These are phyloP conservation scores for Yarrowia bubula DNA, from an alignment of 805 yeast species.

Conservation along the genomic window DNA sequence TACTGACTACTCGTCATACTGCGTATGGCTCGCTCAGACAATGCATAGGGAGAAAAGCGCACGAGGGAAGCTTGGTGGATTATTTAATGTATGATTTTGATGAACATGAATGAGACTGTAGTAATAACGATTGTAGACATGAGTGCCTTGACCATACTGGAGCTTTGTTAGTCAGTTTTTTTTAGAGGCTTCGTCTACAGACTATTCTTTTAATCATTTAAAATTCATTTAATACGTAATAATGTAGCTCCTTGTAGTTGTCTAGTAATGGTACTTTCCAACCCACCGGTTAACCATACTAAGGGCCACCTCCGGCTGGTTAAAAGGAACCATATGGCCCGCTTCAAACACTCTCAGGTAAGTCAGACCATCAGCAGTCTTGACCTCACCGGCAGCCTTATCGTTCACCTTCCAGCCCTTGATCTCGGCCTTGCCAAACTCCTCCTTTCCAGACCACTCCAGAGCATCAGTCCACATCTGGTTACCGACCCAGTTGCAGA, in stretches of 20 bases:
- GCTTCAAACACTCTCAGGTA: constrained; percentile 84
- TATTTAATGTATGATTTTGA: constrained; percentile 4
- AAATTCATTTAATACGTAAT: no score
- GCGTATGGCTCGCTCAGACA: no score
- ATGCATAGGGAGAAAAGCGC: no score
- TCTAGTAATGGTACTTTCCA: background rate
- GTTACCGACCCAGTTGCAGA: constrained; percentile 96
- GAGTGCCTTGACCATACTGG: no score
- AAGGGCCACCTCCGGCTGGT: constrained; percentile 75
- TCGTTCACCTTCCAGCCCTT: constrained; percentile 41
- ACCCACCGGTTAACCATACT: constrained; percentile 88
- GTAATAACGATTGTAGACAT: no score
- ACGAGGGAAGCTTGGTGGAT: background rate
- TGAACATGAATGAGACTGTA: background rate
- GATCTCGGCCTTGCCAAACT: constrained; percentile 47
- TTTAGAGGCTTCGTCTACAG: no score
- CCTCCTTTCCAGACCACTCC: constrained; percentile 61
- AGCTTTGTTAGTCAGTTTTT: no score
- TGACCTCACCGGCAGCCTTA: constrained; percentile 68
- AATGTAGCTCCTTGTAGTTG: no score
- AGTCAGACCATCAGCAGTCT: constrained; percentile 69
- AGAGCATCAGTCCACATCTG: constrained; percentile 77
- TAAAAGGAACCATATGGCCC: constrained; percentile 95
- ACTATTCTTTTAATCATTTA: no score
- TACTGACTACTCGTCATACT: no score